A percentile compares a stretch with the other conserved stretches of the same genome.
Evolutionary conservation across 2,329 filamentous ascomycete species (phyloP).

Genomic region (Paracorniculantispora psalliotae): DNA sequence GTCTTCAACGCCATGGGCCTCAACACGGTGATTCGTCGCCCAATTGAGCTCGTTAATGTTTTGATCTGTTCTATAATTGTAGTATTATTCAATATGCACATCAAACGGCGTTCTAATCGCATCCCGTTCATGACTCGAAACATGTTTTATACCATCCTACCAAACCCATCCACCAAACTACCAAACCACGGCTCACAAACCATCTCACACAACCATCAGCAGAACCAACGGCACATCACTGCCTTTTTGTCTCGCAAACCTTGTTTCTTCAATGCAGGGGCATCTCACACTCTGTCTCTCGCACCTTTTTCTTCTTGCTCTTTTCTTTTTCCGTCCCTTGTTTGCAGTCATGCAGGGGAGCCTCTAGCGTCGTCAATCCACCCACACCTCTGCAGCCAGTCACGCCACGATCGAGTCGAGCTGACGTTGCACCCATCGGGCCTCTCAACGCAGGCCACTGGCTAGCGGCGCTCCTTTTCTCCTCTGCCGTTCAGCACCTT

Average conservation of each 20-base stretch:
- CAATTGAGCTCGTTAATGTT: no score
- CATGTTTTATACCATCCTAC: not conserved
- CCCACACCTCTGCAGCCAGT: not conserved
- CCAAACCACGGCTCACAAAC: not conserved
- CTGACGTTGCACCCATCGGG: not conserved
- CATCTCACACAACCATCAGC: not conserved
- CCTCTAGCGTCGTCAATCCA: not conserved
- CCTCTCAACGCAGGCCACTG: not conserved
- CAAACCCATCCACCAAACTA: no score
- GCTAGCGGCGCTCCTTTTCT: not conserved
- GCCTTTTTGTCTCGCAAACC: not conserved
- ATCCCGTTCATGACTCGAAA: not conserved
- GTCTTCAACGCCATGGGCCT: no score
- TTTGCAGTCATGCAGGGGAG: not conserved
- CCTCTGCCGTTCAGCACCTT: not conserved
- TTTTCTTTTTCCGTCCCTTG: not conserved
- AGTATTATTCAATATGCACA: no score
- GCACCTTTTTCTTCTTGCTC: not conserved
- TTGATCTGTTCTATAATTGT: not conserved
- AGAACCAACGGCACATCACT: not conserved
- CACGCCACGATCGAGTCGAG: not conserved
- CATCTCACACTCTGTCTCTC: not conserved
- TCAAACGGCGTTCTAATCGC: no score
- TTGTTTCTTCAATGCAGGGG: constrained; percentile 2
- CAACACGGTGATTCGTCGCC: no score